phyloP scores from a whole-genome alignment of 352 stramenopile genomes.

The Discostella stelligera region DNA sequence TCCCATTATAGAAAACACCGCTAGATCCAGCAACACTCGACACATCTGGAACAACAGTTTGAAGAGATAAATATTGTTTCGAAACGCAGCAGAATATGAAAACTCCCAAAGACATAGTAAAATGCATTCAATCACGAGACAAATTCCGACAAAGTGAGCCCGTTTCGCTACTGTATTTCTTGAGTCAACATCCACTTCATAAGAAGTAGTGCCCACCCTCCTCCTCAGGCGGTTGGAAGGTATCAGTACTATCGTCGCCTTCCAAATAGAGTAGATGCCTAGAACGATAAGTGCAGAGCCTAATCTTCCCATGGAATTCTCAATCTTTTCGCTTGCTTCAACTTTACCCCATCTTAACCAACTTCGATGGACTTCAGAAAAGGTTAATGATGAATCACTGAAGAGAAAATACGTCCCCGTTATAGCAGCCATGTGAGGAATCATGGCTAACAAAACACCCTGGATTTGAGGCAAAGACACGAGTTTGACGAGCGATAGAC shows the following conservation, averaged over 20 bases:
- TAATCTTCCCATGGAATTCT: conserved; percentile 54
- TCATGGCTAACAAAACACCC: conserved; percentile 82
- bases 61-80: conserved; percentile 86
- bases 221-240: conserved; percentile 53
- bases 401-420: conserved; percentile 40
- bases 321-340: conserved; percentile 32
- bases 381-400: conserved; percentile 34
- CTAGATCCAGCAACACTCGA: conserved; percentile 50
- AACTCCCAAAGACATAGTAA: conserved; percentile 96
- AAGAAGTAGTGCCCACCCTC: conserved; percentile 26
- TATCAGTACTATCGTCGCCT: conserved; percentile 82
- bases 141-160: conserved; percentile 87
- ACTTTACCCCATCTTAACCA: conserved; percentile 41
- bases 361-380: conserved; percentile 41
- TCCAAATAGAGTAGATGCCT: conserved; percentile 47
- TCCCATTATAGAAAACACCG: conserved; percentile 77
- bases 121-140: conserved; percentile 84
- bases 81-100: conserved; percentile 92
- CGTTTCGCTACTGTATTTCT: conserved; percentile 87
- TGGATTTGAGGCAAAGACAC: conserved; percentile 86
- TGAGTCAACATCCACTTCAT: conserved; percentile 79
- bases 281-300: conserved; percentile 56
- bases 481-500: conserved; percentile 88
- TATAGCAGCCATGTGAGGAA: conserved; percentile 46
- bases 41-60: conserved; percentile 52